phyloP scores from a whole-genome alignment of 495 filamentous ascomycete species.

The Tuber indicum region DNA sequence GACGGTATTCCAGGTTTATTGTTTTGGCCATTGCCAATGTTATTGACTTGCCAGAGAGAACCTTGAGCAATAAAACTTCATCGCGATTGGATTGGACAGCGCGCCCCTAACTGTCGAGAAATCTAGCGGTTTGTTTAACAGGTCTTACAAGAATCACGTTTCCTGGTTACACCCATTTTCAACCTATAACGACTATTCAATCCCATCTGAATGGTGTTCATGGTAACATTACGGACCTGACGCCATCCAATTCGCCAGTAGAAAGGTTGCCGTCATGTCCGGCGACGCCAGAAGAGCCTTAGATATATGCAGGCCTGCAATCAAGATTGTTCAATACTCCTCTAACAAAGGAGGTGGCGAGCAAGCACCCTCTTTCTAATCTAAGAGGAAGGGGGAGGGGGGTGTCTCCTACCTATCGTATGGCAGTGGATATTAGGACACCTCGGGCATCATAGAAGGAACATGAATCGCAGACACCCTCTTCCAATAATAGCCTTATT shows the following conservation, averaged over 20 bases:
- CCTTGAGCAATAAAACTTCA: slow-evolving; percentile 95
- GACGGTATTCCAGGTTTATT: slow-evolving; percentile 83
- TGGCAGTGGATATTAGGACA: no score
- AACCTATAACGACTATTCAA: slow-evolving; percentile 91
- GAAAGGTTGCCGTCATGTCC: slow-evolving; percentile 92
- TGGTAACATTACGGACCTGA: slow-evolving; percentile 87
- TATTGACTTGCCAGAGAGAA: slow-evolving; percentile 96
- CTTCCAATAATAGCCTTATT: no score
- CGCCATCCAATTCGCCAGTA: slow-evolving; percentile 89
- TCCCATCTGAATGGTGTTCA: slow-evolving; percentile 80
- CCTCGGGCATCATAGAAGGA: no score
- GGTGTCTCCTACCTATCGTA: slow-evolving; percentile 18
- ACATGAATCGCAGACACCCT: no score
- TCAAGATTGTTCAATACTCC: slow-evolving; percentile 83
- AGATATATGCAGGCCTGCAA: slow-evolving; percentile 86
- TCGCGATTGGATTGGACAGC: slow-evolving; percentile 60
- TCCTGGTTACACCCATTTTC: slow-evolving; percentile 91
- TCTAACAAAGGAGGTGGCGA: slow-evolving; percentile 18
- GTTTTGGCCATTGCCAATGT: slow-evolving; percentile 97
- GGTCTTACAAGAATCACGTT: slow-evolving; percentile 88
- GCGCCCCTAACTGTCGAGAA: not conserved
- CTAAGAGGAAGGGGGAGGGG: slow-evolving; percentile 9
- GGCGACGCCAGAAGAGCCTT: slow-evolving; percentile 88
- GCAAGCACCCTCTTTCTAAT: slow-evolving; percentile 24
- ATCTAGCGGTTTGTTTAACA: slow-evolving; percentile 18